Percentiles rank a stretch among this genome's conserved stretches.
phyloP scores from a whole-genome alignment of 345 rosid species.

The Arabidopsis suecica region DNA sequence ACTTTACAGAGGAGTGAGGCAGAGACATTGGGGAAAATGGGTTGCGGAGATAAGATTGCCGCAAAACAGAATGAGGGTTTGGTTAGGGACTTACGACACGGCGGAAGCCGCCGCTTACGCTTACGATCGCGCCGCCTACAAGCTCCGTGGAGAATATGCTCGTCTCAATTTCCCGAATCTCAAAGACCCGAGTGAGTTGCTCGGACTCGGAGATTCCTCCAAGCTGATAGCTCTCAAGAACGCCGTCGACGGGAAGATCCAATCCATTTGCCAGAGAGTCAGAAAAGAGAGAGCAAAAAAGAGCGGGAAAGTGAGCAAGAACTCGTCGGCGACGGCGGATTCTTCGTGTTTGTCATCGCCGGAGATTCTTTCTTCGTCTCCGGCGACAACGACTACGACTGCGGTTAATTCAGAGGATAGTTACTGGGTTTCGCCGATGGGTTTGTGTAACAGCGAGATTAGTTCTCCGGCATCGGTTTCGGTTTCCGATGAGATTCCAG shows the following conservation, averaged over 20 bases:
- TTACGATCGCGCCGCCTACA: slow-evolving; percentile 97
- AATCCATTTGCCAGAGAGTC: slow-evolving; percentile 82
- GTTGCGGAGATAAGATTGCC: slow-evolving; percentile 97
- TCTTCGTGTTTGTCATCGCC: slow-evolving; percentile 49
- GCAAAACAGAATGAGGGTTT: slow-evolving; percentile 91
- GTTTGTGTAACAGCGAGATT: slow-evolving; percentile 53
- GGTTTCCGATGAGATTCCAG: slow-evolving; percentile 40
- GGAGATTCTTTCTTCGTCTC: slow-evolving; percentile 39
- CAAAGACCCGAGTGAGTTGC: slow-evolving; percentile 62
- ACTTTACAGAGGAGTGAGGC: slow-evolving; percentile 96
- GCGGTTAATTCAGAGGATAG: slow-evolving; percentile 46
- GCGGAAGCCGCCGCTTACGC: slow-evolving; percentile 96
- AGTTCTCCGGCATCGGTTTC: slow-evolving; percentile 57
- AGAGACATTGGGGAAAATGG: slow-evolving; percentile 99
- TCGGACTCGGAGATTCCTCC: slow-evolving; percentile 65
- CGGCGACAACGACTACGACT: slow-evolving; percentile 27
- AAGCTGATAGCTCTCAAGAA: slow-evolving; percentile 66
- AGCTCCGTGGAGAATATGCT: slow-evolving; percentile 94
- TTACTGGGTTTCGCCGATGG: slow-evolving; percentile 56
- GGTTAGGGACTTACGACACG: slow-evolving; percentile 94
- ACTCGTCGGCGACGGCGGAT: slow-evolving; percentile 42
- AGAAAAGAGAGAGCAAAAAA: slow-evolving; percentile 66
- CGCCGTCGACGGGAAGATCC: slow-evolving; percentile 87
- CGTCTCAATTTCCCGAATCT: slow-evolving; percentile 82
- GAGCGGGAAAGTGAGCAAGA: slow-evolving; percentile 48